Base-by-base conservation (phyloP, 2,329 filamentous ascomycete genomes). In the Cryphonectria nitschkei region DNA sequence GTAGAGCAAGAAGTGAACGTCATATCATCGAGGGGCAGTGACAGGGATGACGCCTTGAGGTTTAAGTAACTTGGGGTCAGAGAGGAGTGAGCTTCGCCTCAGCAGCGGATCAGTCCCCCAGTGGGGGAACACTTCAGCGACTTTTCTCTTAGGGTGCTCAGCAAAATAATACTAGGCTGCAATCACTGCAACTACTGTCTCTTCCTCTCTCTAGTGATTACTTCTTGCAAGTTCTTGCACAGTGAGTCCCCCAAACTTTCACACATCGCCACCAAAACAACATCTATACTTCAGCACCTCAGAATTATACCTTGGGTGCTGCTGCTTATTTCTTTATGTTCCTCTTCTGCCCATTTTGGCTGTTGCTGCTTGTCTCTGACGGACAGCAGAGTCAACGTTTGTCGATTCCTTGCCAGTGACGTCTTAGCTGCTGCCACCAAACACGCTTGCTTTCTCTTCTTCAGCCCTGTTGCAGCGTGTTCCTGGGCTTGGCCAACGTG, bases 21-120 rank as follows among this genome's bases (percentile, higher is more conserved):
- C 70, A 71, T 71, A 66, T 41, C 26, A 66, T 50, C 22, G 70
- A 66, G 70, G 66, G 70, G 70, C 70, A 65, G 67, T 41, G 56
- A 68, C 60, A 68, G 41, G 46, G 54, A 29, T 68, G 67, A 50
- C 22, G 46, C 7, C 46, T 50, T 50, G 22, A 50, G 46, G 46
- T 43, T 63, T 41, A 41, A 63, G 67, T 63, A 68, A 50, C 22
- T 7, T 43, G 37, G 37, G 9, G 41, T 62, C 7, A 26, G 26
- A 43, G 50, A 60, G 29, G 41, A 46, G 41, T 22, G 63, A 43
- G 63, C 68, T 56, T 60, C 66, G 65, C 65, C 67, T 66, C 62
- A 58, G 43, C 22, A 26, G 26, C 54, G 9, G 16, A 22, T 58
- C 65, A 6, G 34, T 11, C 34, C 34, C n/a, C 29, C 14, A 56